Evolutionary conservation across 78 protist species (phyloP), one percentile per base, ranked within the genome.

Genomic region (Polysphondylium violaceum): DNA sequence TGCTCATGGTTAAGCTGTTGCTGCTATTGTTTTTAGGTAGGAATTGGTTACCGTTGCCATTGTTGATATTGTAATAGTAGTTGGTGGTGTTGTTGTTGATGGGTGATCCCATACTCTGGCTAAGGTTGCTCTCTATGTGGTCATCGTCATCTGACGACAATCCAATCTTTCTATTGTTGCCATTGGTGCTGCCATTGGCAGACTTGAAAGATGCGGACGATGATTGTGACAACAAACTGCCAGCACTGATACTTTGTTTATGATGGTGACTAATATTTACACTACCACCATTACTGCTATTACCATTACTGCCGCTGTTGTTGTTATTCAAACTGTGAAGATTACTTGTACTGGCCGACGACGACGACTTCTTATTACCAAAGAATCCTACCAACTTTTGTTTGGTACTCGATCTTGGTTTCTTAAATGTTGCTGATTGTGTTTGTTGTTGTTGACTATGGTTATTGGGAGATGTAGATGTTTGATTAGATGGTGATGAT

Each of bases 381-480:
- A 78, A 65, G 50, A 64, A 78, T 36, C 64, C 55, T 2, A 36
- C 83, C 7, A 74, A n/a, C n/a, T 63, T 65, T 36, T 64, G 67
- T 21, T 78, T 78, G 19, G 88, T 78, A 16, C 88, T 67, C 4
- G 88, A 78, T 11, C 88, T 40, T 47, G 63, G 88, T 36, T 78
- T 78, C 53, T 78, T 78, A 14, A 25, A 17, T 59, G 35, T 29
- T 75, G 58, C 40, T 29, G 35, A 73, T 73, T 3, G 47, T 25
- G 0, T 17, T 58, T 1, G 59, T 4, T 50, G 64, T 29, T 53
- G 79, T 47, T 9, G 61, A 35, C 9, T 55, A 29, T 36, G 14
- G 16, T 36, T n/a, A 38, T 38, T 44, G 53, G 73, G 19, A 63
- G 21, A 36, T 64, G 38, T 64, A 36, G 72, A 64, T 41, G 23